Conservation (phyloP, 768 basidiomycete species). For the Galerina sulciceps region DNA sequence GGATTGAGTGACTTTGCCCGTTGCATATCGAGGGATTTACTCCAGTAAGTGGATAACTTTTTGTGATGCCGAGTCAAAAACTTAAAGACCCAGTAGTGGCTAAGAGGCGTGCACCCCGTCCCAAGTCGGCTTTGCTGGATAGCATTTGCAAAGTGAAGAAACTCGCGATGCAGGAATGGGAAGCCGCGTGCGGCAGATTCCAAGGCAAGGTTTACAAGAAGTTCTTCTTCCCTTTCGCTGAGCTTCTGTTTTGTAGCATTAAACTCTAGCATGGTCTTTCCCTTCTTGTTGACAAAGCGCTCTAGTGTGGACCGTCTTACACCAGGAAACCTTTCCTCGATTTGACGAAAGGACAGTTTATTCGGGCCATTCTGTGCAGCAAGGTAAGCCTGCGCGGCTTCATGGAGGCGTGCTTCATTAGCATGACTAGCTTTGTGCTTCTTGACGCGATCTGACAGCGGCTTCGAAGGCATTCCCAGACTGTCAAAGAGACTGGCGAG, state of each 20-base stretch:
- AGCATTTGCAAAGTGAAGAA: background rate
- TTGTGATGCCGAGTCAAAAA: conserved; percentile 30
- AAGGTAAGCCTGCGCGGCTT: background rate
- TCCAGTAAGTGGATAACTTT: conserved; percentile 30
- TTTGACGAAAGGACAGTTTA: background rate
- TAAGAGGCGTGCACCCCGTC: background rate
- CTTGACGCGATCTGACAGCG: background rate
- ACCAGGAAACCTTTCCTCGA: background rate
- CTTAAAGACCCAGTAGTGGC: conserved; percentile 11
- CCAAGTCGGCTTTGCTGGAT: background rate
- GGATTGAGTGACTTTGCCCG: conserved; percentile 33
- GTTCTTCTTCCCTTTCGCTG: background rate
- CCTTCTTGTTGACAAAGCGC: background rate
- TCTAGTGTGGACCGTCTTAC: background rate
- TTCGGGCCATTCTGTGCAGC: background rate
- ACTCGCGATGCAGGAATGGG: background rate
- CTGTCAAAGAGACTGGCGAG: too few species aligned
- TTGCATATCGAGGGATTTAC: conserved; percentile 34
- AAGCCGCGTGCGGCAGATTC: conserved; percentile 1
- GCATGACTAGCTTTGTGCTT: background rate
- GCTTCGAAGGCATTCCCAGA: background rate
- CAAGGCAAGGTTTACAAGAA: conserved; percentile 4
- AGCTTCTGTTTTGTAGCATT: conserved; percentile 13
- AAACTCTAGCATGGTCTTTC: background rate
- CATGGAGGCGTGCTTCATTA: background rate